Base-by-base conservation (phyloP, 2,329 filamentous ascomycete genomes). In the Ophiocordyceps camponoti-saundersi region DNA sequence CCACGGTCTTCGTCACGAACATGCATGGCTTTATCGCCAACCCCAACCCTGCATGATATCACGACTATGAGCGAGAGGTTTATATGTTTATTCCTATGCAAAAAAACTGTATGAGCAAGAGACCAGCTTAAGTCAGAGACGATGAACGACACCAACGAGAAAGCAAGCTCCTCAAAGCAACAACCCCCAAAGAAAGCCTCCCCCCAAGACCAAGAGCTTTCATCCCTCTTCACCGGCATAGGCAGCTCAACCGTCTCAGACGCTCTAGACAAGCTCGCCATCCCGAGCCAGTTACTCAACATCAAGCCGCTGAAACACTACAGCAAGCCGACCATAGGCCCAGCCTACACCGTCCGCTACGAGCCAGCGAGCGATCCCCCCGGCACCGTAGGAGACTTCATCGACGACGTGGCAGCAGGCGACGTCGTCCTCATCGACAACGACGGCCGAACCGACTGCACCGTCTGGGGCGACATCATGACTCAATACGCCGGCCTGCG, bases 391-490 rank as follows among this genome's bases (percentile, higher is more conserved):
- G 58, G 57, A 3, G 55, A 61, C 44, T 61, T 59, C 48, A 59
- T 61, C 30, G 59, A 61, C 44, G 57, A 61, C 13, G 57, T 61
- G 15, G 57, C 57, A 6, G 29, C 45, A 10, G 55, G 58, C 1
- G 59, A 62, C 46, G 44, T 62, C 0, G 53, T 62, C 0, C 58
- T 62, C 1, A 62, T 62, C 30, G 59, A 61, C 44, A 62, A 62
- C 12, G 52, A 54, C 3, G 57, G 59, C 15, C 59, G 60, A 32
- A 61, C 52, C 0, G 58, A 62, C 30, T 62, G 60, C 16, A 62
- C 60, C 2, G 57, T 62, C 4, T 62, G 60, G 60, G 60, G 60
- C 1, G 60, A 62, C 46, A 62, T 61, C 1, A 61, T 62, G 58
- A 62, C 60, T 0, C 58, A 62, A 47, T 62, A 61, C 18, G 57